Evolutionary conservation across 805 yeast species (phyloP).

Genomic region (Myxozyma mucilagina): DNA sequence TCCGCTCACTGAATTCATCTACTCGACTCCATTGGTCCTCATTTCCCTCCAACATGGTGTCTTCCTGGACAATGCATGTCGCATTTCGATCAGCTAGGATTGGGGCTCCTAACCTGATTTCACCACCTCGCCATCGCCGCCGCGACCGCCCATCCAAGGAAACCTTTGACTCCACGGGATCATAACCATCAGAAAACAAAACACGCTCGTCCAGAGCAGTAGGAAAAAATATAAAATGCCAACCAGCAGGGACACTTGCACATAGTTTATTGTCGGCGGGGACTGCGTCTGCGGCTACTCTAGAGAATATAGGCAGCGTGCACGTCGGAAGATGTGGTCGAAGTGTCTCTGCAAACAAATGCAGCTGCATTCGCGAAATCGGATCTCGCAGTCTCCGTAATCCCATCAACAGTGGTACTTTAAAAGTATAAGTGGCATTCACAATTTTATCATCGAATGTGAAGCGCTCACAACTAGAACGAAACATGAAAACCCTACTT

Average conservation of each 20-base stretch:
- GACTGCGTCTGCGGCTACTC: not conserved
- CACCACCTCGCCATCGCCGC: constrained; percentile 29
- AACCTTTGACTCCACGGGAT: not conserved
- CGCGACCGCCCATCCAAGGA: constrained; percentile 2
- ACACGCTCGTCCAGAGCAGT: constrained; percentile 1
- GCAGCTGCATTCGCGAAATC: constrained; percentile 12
- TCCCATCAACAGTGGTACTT: not conserved
- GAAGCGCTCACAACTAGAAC: not conserved
- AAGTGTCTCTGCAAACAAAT: constrained; percentile 18
- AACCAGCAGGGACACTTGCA: constrained; percentile 15
- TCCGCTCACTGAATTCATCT: constrained; percentile 7
- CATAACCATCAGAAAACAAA: constrained; percentile 26
- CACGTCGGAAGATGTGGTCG: constrained; percentile 25
- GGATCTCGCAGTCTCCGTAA: constrained; percentile 10
- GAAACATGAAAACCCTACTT: no score
- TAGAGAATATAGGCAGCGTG: constrained; percentile 17
- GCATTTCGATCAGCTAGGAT: constrained; percentile 6
- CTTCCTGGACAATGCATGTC: constrained; percentile 3
- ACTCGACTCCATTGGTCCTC: not conserved
- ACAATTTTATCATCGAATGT: not conserved
- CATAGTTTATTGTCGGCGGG: not conserved
- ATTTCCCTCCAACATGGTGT: not conserved
- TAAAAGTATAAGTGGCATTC: not conserved
- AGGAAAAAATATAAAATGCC: constrained; percentile 30
- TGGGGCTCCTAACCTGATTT: constrained; percentile 11